A percentile compares a stretch with the other conserved stretches of the same genome.
Evolutionary conservation across 148 eudicot genomes (phyloP).

Genomic region (Rhododendron ferrugineum): DNA sequence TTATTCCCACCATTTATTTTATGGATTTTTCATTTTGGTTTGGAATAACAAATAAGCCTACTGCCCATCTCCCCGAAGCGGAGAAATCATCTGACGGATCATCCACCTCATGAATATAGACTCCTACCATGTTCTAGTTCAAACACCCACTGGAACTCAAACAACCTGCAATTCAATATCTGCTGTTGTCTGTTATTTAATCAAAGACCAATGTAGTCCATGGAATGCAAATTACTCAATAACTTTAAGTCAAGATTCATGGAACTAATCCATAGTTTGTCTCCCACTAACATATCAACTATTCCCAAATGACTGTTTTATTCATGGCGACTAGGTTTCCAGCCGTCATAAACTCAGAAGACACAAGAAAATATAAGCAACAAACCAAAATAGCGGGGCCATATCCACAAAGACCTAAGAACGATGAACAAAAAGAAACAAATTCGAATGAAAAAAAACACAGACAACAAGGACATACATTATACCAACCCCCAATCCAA

Average conservation of each 20-base stretch:
- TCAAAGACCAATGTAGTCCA: not conserved
- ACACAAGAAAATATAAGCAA: not conserved
- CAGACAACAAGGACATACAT: conserved; percentile 33
- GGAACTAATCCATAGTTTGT: not conserved
- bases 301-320: not conserved
- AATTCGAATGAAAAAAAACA: not conserved
- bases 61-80: not conserved
- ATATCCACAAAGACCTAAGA: not conserved
- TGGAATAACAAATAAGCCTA: not conserved
- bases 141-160: not conserved
- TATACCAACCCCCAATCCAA: conserved; percentile 53
- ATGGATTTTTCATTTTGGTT: not conserved
- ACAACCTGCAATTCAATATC: not conserved
- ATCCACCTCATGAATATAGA: not conserved
- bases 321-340: not conserved
- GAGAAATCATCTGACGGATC: not conserved
- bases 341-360: not conserved
- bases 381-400: not conserved
- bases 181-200: not conserved
- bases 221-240: not conserved
- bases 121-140: not conserved
- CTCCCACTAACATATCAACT: not conserved
- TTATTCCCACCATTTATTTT: not conserved
- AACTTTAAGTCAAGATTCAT: not conserved
- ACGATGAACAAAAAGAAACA: not conserved